Evolutionary conservation across 2,329 filamentous ascomycete genomes (phyloP).

Genomic region (Penicillium capsulatum): DNA sequence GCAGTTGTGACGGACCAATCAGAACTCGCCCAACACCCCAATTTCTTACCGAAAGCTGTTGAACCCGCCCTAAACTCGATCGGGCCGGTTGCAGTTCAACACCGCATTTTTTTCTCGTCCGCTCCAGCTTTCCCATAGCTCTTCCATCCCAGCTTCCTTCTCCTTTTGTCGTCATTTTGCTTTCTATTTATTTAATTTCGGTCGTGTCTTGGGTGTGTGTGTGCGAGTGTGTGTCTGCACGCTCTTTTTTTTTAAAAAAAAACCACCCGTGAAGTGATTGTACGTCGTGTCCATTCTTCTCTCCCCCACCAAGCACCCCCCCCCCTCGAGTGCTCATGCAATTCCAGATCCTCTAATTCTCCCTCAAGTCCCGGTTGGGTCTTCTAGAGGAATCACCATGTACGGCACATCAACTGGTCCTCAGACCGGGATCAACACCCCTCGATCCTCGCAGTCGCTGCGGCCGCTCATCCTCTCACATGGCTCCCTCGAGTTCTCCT

Average conservation of each 20-base stretch:
- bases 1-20: too few species aligned
- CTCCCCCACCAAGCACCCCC: slow-evolving; percentile 30
- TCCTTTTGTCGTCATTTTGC: slow-evolving; percentile 27
- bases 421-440: slow-evolving; percentile 95
- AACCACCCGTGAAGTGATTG: slow-evolving; percentile 3
- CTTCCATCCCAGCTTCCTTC: not conserved
- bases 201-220: not conserved
- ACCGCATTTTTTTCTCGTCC: slow-evolving; percentile 18
- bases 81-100: slow-evolving; percentile 31
- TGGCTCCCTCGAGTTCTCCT: slow-evolving; percentile 92
- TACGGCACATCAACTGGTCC: slow-evolving; percentile 77
- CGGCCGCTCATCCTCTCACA: slow-evolving; percentile 87
- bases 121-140: not conserved
- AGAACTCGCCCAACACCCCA: too few species aligned
- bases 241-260: slow-evolving; percentile 1
- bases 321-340: not conserved
- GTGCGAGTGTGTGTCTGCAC: not conserved
- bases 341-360: slow-evolving; percentile 11
- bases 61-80: slow-evolving; percentile 32
- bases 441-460: slow-evolving; percentile 86
- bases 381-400: slow-evolving; percentile 54
- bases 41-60: slow-evolving; percentile 3
- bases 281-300: slow-evolving; percentile 2
- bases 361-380: slow-evolving; percentile 11
- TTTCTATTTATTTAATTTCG: slow-evolving; percentile 9